These are phyloP conservation scores for Mycena rosella DNA, from an alignment of 768 basidiomycete species.

Conservation along the genomic window DNA sequence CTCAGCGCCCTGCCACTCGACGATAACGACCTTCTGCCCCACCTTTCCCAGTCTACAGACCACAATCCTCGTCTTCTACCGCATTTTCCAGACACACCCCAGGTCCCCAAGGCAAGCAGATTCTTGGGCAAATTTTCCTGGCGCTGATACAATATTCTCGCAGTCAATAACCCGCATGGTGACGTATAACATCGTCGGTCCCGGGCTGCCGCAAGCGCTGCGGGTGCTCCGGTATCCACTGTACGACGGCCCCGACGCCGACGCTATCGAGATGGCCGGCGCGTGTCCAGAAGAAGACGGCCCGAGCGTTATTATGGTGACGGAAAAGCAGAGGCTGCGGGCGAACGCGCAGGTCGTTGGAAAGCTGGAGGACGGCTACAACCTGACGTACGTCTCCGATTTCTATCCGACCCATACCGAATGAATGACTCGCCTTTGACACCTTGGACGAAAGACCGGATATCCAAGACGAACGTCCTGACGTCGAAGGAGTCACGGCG, in stretches of 20 bases:
- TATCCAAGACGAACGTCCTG: conserved; percentile 10
- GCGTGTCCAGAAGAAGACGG: conserved; percentile 14
- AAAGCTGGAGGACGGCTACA: conserved; percentile 41
- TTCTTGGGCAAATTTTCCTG: not conserved
- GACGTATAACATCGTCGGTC: conserved; percentile 43
- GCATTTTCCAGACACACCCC: conserved; percentile 39
- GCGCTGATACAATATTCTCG: not conserved
- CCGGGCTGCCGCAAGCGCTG: conserved; percentile 43
- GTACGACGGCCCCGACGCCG: not conserved
- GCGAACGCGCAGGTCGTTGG: conserved; percentile 20
- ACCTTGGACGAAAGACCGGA: conserved; percentile 15
- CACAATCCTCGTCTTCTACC: conserved; percentile 35
- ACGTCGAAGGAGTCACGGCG: conserved; percentile 6
- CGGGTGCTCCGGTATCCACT: conserved; percentile 34
- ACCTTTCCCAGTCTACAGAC: conserved; percentile 38
- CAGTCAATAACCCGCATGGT: conserved; percentile 40
- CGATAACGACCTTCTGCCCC: conserved; percentile 41
- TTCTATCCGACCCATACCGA: not conserved
- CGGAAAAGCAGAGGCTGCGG: conserved; percentile 15
- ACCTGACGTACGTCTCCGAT: conserved; percentile 31
- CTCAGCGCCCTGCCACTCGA: conserved; percentile 34
- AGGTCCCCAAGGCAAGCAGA: conserved; percentile 22
- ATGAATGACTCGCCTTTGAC: too few species aligned
- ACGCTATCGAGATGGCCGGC: conserved; percentile 4
- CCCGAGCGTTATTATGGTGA: conserved; percentile 6